Percentiles rank a stretch among this genome's conserved stretches.
Conservation (phyloP, 2,329 filamentous ascomycete genomes). For the Epichloe hybrida region DNA sequence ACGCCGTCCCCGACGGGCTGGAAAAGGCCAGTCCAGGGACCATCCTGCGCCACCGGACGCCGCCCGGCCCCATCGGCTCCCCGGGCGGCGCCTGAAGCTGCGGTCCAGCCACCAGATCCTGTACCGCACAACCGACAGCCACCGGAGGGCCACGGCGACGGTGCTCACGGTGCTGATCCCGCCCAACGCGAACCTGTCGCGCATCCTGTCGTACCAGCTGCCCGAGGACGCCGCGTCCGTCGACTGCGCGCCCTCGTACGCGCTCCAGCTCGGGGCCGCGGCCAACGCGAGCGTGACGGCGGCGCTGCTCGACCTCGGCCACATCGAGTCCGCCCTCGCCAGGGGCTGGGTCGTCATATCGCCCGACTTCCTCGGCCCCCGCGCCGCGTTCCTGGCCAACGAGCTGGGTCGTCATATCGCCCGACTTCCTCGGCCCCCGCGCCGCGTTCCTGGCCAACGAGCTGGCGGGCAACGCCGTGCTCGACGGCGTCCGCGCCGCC, state of each 20-base stretch:
- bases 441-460: slow-evolving; percentile 25
- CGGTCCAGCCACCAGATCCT: slow-evolving; percentile 20
- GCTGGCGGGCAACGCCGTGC: slow-evolving; percentile 23
- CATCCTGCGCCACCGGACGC: slow-evolving; percentile 1
- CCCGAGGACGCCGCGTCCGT: slow-evolving; percentile 25
- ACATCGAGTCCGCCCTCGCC: slow-evolving; percentile 17
- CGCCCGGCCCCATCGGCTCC: not conserved
- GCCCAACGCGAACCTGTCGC: slow-evolving; percentile 13
- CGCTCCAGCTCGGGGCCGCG: slow-evolving; percentile 8
- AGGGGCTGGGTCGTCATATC: slow-evolving; percentile 33
- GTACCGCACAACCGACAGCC: slow-evolving; percentile 25
- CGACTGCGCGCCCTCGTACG: slow-evolving; percentile 19
- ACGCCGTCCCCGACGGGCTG: not conserved
- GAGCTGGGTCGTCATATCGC: slow-evolving; percentile 25
- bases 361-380: slow-evolving; percentile 32
- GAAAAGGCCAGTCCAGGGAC: not conserved
- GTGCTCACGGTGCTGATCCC: slow-evolving; percentile 27
- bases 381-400: slow-evolving; percentile 25
- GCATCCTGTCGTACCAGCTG: slow-evolving; percentile 29
- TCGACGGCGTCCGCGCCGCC: slow-evolving; percentile 30
- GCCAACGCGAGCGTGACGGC: slow-evolving; percentile 15
- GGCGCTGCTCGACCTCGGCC: slow-evolving; percentile 11
- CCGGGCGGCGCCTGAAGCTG: slow-evolving; percentile 5
- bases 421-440: slow-evolving; percentile 31
- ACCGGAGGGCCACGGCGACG: slow-evolving; percentile 21